Base-by-base conservation (phyloP, 805 yeast genomes). In the Suhomyces sp. region DNA sequence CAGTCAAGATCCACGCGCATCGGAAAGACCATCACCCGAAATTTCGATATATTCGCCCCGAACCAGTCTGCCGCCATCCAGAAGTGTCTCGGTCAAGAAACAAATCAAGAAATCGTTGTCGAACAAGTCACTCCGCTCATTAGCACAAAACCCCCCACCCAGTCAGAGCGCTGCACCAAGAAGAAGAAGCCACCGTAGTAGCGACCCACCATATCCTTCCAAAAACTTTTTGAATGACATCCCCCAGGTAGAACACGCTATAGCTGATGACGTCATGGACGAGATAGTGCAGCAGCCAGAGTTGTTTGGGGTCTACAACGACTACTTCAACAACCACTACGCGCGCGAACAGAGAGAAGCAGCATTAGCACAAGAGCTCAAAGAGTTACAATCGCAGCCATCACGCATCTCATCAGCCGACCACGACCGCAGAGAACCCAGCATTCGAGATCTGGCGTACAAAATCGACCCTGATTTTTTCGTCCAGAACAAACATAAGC, bases 401-500 rank as follows among this genome's bases (percentile, higher is more conserved):
- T 13, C 42, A 12, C 42, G 42, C 42, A 19, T 13, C 22, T 4
- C 42, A 8, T 3, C 42, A 2, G 24, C 2, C 13, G 42, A 38
- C 17, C 19, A 38, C 17, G 42, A 38, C 10, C 36, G 36, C 8
- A 33, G 17, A 33, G 36, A 33, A 3, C 17, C 17, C 17, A 6
- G 9, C 36, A 12, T n/a, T 12, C 36, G 42, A 38, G 42, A 38
- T 17, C 42, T 38, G 42, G 24, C 24, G 10, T 52, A 44, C 44
- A 52, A 52, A 27, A 49, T 52, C 38, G 49, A 49, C 19, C 49
- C 51, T 6, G 46, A 44, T 3, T 52, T 52, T 29, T 49, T 51
- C 44, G 44, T 29, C 47, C 47, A 54, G 23, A 50, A 54, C 48
- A 54, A 52, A 44, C 49, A 54, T 36, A 49, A 52, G 38, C 42